Base-by-base conservation (phyloP, 345 rosid genomes). In the Passiflora organensis region DNA sequence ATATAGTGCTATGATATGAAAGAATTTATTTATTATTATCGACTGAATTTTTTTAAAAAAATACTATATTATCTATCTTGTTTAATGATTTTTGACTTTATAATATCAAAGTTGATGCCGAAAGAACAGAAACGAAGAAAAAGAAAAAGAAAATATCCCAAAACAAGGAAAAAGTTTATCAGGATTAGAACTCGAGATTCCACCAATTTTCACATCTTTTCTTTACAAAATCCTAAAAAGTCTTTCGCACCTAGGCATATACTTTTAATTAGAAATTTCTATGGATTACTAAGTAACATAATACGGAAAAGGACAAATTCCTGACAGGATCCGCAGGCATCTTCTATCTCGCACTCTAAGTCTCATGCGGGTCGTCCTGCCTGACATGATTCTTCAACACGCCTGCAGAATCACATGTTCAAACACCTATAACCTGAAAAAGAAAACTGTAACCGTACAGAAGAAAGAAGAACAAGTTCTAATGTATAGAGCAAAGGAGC, bases 261-360 rank as follows among this genome's bases (percentile, higher is more conserved):
- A 2, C 34, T 28, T n/a, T 2, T 15, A 55, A 13, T 6, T 36
- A 20, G 24, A 28, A 12, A 46, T 36, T n/a, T 22, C 20, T 22
- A 61, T 43, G 52, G 39, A 45, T 32, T 9, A 56, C 2, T 28
- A 36, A 13, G 19, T 38, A 19, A 28, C 37, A 13, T 19, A 36
- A 15, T 16, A 16, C 16, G 21, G 17, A 57, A 46, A 67, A 49
- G 19, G 46, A 60, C 62, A 72, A 62, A 53, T 32, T 39, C 52
- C 66, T 32, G 46, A 63, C 59, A 57, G 34, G 23, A 28, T 38
- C 34, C 16, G 28, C 51, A 15, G 43, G 56, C 56, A 39, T 52
- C 51, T 53, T 72, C 65, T 76, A 67, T 68, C 85, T 77, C 67
- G 51, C 50, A 13, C 78, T 72, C 61, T 83, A 60, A 71, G 62